phyloP scores from a whole-genome alignment of 257 asterid genomes.

The Solanum tacnaense region DNA sequence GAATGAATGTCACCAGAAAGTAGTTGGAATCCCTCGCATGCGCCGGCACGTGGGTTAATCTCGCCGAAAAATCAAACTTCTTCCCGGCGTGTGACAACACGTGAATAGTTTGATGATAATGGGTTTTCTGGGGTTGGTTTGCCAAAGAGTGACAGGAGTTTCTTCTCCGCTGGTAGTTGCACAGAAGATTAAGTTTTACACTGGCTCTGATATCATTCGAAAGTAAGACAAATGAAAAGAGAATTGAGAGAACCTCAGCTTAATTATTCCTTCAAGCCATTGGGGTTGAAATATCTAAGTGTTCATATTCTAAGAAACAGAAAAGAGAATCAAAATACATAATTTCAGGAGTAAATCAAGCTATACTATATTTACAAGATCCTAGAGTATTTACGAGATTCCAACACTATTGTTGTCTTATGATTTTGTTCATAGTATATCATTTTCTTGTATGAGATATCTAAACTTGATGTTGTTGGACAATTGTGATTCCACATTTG shows the following conservation, averaged over 20 bases:
- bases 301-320: background rate
- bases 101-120: background rate
- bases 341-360: background rate
- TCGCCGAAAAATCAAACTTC: background rate
- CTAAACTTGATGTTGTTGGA: constrained; percentile 9
- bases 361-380: background rate
- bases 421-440: background rate
- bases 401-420: background rate
- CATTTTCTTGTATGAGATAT: background rate
- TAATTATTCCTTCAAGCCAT: background rate
- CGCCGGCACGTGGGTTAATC: background rate
- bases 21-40: background rate
- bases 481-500: constrained; percentile 1
- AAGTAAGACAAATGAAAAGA: background rate
- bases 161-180: background rate
- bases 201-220: background rate
- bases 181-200: background rate
- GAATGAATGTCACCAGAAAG: background rate
- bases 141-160: background rate
- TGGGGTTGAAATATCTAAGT: background rate
- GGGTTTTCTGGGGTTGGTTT: background rate
- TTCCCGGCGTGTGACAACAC: background rate
- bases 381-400: background rate
- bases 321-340: background rate
- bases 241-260: background rate